phyloP scores from a whole-genome alignment of 805 yeast genomes.

The Priceomyces fermenticarens region DNA sequence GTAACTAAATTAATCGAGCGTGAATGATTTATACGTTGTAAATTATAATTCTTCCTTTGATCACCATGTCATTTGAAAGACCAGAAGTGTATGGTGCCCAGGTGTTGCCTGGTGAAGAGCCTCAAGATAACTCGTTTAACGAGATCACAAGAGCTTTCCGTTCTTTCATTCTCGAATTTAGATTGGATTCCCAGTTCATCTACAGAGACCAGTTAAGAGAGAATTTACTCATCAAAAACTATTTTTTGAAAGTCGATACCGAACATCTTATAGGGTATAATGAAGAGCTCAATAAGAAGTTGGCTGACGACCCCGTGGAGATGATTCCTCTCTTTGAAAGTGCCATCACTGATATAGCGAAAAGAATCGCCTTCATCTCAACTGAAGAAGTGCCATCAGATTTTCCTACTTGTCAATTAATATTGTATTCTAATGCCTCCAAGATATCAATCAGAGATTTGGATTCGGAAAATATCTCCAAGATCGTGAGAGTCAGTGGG shows the following conservation, averaged over 20 bases:
- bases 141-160: slow-evolving; percentile 77
- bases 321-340: slow-evolving; percentile 82
- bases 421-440: slow-evolving; percentile 69
- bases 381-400: slow-evolving; percentile 47
- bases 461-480: slow-evolving; percentile 83
- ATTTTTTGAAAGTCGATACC: slow-evolving; percentile 67
- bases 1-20: neutral
- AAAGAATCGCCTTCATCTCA: slow-evolving; percentile 56
- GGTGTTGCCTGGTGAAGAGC: slow-evolving; percentile 81
- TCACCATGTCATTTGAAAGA: slow-evolving; percentile 66
- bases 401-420: slow-evolving; percentile 83
- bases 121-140: slow-evolving; percentile 59
- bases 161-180: slow-evolving; percentile 78
- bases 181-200: slow-evolving; percentile 76
- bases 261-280: slow-evolving; percentile 85
- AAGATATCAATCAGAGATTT: slow-evolving; percentile 74
- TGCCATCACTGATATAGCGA: slow-evolving; percentile 84
- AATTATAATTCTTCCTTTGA: no score
- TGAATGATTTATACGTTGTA: no score
- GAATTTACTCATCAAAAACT: slow-evolving; percentile 74
- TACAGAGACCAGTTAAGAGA: slow-evolving; percentile 91
- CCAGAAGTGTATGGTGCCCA: slow-evolving; percentile 72
- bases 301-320: slow-evolving; percentile 84
- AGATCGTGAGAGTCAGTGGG: slow-evolving; percentile 88
- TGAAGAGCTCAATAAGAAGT: slow-evolving; percentile 81